Percentiles rank a stretch among this genome's conserved stretches.
phyloP scores from a whole-genome alignment of 2,329 filamentous ascomycete genomes.

The Fusarium lateritium region DNA sequence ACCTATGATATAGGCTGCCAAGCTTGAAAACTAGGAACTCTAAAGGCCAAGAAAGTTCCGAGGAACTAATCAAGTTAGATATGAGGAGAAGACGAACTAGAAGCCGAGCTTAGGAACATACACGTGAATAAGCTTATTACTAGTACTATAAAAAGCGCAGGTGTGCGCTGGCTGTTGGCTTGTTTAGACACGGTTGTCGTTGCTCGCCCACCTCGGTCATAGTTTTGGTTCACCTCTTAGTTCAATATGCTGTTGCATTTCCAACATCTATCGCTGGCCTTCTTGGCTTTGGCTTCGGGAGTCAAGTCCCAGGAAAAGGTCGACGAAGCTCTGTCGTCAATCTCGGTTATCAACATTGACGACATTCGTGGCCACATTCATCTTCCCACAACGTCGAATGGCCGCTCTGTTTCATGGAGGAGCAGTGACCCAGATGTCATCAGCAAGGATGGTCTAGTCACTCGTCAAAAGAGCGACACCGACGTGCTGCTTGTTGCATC shows the following conservation, averaged over 20 bases:
- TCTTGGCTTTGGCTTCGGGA: conserved; percentile 7
- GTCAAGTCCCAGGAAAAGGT: background rate
- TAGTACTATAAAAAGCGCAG: background rate
- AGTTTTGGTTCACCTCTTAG: background rate
- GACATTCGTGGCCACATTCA: conserved; percentile 58
- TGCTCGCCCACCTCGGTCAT: too few relatives aligned
- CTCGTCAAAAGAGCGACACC: conserved; percentile 47
- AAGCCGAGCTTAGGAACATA: too few relatives aligned
- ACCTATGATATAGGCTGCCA: conserved; percentile 3
- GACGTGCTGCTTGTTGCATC: conserved; percentile 56
- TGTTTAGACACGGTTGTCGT: background rate
- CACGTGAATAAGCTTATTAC: background rate
- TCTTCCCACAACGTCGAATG: conserved; percentile 52
- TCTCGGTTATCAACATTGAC: conserved; percentile 53
- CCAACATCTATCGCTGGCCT: conserved; percentile 3
- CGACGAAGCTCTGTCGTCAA: conserved; percentile 19
- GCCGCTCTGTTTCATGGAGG: conserved; percentile 54
- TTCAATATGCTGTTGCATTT: conserved; percentile 4
- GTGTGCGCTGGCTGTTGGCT: background rate
- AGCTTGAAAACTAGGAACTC: background rate
- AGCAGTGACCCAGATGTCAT: conserved; percentile 55
- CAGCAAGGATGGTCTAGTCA: conserved; percentile 55
- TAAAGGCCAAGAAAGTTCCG: background rate
- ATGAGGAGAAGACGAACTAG: background rate
- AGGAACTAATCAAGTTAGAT: background rate